Percentiles rank a stretch among this genome's conserved stretches.
Conservation (phyloP, 495 filamentous ascomycete species). For the Penicillium cinerascens region DNA sequence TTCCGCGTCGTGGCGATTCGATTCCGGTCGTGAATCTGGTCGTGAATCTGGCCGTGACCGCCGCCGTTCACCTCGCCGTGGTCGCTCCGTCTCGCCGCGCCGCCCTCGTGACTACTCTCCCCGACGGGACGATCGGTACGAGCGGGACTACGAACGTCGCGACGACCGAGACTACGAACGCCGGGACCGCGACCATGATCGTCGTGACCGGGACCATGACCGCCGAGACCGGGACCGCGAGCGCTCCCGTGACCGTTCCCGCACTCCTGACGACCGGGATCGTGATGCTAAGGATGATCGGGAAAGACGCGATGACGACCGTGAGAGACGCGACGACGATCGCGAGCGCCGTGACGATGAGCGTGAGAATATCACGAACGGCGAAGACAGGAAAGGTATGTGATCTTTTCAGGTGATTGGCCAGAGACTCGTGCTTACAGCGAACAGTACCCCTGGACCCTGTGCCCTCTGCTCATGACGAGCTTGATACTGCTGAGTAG, state of each 20-base stretch:
- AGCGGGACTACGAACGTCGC: conserved; percentile 62
- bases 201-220: conserved; percentile 61
- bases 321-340: conserved; percentile 61
- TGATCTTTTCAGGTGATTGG: conserved; percentile 2
- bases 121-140: conserved; percentile 84
- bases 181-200: conserved; percentile 72
- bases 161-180: conserved; percentile 64
- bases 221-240: conserved; percentile 61
- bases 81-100: conserved; percentile 69
- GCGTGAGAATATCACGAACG: conserved; percentile 45
- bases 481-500: conserved; percentile 95
- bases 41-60: conserved; percentile 66
- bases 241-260: conserved; percentile 53
- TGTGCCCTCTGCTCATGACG: conserved; percentile 83
- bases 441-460: conserved; percentile 59
- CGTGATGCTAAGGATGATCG: conserved; percentile 55
- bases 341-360: conserved; percentile 55
- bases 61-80: conserved; percentile 77
- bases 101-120: conserved; percentile 83
- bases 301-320: conserved; percentile 41
- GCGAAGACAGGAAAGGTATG: conserved; percentile 84
- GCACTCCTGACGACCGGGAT: conserved; percentile 61
- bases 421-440: conserved; percentile 11
- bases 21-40: conserved; percentile 76
- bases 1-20: conserved; percentile 97